Evolutionary conservation across 2,329 filamentous ascomycete genomes (phyloP).

Genomic region (Pestalotiopsis sp.): DNA sequence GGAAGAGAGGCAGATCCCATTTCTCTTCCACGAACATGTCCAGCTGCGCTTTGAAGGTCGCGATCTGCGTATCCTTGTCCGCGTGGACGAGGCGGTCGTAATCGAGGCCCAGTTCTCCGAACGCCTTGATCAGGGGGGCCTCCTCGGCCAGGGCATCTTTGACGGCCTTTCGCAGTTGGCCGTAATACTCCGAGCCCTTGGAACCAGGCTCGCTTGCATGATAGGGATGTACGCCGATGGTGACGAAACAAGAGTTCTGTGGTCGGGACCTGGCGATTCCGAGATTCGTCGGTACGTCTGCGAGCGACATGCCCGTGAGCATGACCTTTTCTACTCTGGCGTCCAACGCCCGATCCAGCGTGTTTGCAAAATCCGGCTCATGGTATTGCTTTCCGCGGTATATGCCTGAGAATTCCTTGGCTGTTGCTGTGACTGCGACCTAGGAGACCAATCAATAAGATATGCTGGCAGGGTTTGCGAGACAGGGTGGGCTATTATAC

Average conservation of each 20-base stretch:
- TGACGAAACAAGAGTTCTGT: slow-evolving; percentile 40
- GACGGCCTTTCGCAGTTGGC: slow-evolving; percentile 27
- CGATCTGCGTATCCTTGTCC: slow-evolving; percentile 41
- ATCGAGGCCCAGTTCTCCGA: slow-evolving; percentile 53
- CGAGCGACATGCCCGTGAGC: slow-evolving; percentile 40
- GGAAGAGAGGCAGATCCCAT: slow-evolving; percentile 39
- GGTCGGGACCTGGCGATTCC: slow-evolving; percentile 29
- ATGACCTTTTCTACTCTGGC: slow-evolving; percentile 45
- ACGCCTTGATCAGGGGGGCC: slow-evolving; percentile 40
- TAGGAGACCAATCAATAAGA: slow-evolving; percentile 12
- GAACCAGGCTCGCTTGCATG: slow-evolving; percentile 46
- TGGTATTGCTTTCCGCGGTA: slow-evolving; percentile 54
- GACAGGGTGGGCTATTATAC: no score
- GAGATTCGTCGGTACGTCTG: slow-evolving; percentile 30
- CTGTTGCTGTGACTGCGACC: slow-evolving; percentile 41
- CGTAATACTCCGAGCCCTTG: slow-evolving; percentile 20
- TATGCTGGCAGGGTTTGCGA: no score
- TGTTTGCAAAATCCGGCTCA: slow-evolving; percentile 42
- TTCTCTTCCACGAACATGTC: slow-evolving; percentile 37
- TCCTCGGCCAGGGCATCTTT: slow-evolving; percentile 26
- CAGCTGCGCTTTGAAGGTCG: slow-evolving; percentile 43
- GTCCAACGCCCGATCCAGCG: slow-evolving; percentile 42
- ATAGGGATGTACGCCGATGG: slow-evolving; percentile 54
- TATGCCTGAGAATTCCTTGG: slow-evolving; percentile 49
- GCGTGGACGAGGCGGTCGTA: slow-evolving; percentile 48